phyloP scores from a whole-genome alignment of 768 basidiomycete genomes.

The Neoboletus subvelutipes region DNA sequence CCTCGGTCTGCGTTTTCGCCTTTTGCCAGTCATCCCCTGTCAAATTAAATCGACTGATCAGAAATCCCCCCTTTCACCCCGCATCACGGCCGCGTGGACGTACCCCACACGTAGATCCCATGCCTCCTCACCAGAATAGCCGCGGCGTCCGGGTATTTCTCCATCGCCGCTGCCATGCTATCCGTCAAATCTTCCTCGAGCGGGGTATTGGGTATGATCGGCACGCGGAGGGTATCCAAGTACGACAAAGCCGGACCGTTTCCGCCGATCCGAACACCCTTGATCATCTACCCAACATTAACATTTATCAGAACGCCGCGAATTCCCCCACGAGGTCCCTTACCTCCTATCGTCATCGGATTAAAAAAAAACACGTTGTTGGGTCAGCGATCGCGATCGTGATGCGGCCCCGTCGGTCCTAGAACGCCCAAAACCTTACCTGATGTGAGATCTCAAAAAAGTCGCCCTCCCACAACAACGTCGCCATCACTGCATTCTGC shows the following conservation, averaged over 20 bases:
- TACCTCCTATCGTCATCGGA: slow-evolving; percentile 46
- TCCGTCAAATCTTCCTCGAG: slow-evolving; percentile 87
- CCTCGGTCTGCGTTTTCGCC: slow-evolving; percentile 87
- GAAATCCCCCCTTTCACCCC: neutral
- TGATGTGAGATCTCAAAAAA: slow-evolving; percentile 83
- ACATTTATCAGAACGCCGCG: neutral
- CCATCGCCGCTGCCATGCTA: slow-evolving; percentile 86
- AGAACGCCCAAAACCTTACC: slow-evolving; percentile 35
- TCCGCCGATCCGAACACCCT: slow-evolving; percentile 78
- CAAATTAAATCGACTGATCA: slow-evolving; percentile 8
- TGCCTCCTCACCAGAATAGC: slow-evolving; percentile 77
- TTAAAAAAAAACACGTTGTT: neutral
- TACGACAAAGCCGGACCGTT: slow-evolving; percentile 76
- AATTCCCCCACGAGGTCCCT: neutral
- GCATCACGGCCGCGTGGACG: slow-evolving; percentile 9
- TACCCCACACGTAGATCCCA: slow-evolving; percentile 87
- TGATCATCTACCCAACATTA: slow-evolving; percentile 71
- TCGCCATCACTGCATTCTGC: slow-evolving; percentile 88
- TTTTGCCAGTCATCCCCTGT: slow-evolving; percentile 76
- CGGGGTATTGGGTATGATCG: slow-evolving; percentile 91
- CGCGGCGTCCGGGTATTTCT: slow-evolving; percentile 72
- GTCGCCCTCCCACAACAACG: slow-evolving; percentile 68
- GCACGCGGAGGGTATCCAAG: slow-evolving; percentile 80
- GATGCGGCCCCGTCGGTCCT: too few species aligned
- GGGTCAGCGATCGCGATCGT: slow-evolving; percentile 3